Conservation (phyloP, 2,329 filamentous ascomycete species). For the Penicillium glabrum region DNA sequence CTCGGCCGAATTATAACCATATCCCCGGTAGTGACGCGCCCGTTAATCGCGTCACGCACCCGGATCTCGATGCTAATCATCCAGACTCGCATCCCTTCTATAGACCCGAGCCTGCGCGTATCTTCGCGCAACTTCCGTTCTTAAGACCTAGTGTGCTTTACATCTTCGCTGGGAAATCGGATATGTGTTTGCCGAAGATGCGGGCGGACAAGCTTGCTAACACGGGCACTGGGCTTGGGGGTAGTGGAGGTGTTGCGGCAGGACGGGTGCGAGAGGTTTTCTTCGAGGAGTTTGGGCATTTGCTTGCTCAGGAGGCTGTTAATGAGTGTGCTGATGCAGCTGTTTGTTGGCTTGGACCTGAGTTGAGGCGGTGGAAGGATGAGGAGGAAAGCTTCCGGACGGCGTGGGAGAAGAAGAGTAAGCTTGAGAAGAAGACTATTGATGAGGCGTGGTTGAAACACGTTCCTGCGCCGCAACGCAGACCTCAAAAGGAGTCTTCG, state of each 20-base stretch:
- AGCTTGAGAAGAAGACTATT: slow-evolving; percentile 57
- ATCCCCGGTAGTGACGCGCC: slow-evolving; percentile 44
- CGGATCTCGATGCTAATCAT: slow-evolving; percentile 43
- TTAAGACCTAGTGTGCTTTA: slow-evolving; percentile 50
- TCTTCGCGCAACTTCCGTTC: slow-evolving; percentile 42
- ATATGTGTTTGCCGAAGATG: slow-evolving; percentile 40
- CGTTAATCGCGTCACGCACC: slow-evolving; percentile 44
- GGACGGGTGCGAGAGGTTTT: slow-evolving; percentile 68
- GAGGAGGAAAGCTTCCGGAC: slow-evolving; percentile 58
- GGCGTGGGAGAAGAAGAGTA: slow-evolving; percentile 53
- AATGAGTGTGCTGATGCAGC: slow-evolving; percentile 62
- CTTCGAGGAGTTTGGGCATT: slow-evolving; percentile 68
- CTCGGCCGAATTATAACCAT: slow-evolving; percentile 58
- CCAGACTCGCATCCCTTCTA: slow-evolving; percentile 43
- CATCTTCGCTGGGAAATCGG: slow-evolving; percentile 45
- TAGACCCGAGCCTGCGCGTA: slow-evolving; percentile 40
- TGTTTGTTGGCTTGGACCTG: slow-evolving; percentile 57
- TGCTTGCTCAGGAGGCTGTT: slow-evolving; percentile 81
- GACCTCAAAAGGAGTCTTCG: slow-evolving; percentile 14
- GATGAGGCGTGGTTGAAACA: slow-evolving; percentile 54
- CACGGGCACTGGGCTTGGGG: slow-evolving; percentile 40
- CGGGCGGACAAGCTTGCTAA: slow-evolving; percentile 44
- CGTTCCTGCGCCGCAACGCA: slow-evolving; percentile 31
- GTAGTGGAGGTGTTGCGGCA: slow-evolving; percentile 57
- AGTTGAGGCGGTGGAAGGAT: slow-evolving; percentile 57